phyloP scores from a whole-genome alignment of 208 protist genomes.

The Tritrichomonas musculus region DNA sequence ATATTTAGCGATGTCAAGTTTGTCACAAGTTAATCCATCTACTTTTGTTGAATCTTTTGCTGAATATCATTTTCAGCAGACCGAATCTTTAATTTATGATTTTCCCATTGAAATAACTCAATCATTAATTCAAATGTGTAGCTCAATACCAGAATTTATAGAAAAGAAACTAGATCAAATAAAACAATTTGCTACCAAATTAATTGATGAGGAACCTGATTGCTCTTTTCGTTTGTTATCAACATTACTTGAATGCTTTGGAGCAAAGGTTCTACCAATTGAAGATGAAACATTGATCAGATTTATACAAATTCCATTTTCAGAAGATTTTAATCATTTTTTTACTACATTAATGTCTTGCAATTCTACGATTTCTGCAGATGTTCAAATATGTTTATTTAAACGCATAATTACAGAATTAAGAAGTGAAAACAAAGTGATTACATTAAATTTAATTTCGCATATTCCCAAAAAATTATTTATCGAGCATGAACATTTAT shows the following conservation, averaged over 20 bases:
- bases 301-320: not conserved
- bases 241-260: not conserved
- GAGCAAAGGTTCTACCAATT: not conserved
- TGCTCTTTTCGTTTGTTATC: not conserved
- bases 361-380: too few species aligned
- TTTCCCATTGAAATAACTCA: not conserved
- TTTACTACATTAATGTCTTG: not conserved
- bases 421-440: not conserved
- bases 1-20: not conserved
- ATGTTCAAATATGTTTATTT: not conserved
- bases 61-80: not conserved
- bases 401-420: not conserved
- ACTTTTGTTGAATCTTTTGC: not conserved
- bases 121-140: not conserved
- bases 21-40: not conserved
- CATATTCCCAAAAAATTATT: not conserved
- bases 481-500: not conserved
- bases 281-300: not conserved
- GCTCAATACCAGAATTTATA: not conserved
- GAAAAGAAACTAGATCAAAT: not conserved
- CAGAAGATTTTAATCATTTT: not conserved
- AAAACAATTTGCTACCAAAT: not conserved
- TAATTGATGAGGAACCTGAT: not conserved
- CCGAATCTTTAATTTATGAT: not conserved
- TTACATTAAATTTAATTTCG: not conserved